These are phyloP conservation scores for Patellifolia procumbens DNA, from an alignment of 179 eudicot genomes.

Conservation along the genomic window DNA sequence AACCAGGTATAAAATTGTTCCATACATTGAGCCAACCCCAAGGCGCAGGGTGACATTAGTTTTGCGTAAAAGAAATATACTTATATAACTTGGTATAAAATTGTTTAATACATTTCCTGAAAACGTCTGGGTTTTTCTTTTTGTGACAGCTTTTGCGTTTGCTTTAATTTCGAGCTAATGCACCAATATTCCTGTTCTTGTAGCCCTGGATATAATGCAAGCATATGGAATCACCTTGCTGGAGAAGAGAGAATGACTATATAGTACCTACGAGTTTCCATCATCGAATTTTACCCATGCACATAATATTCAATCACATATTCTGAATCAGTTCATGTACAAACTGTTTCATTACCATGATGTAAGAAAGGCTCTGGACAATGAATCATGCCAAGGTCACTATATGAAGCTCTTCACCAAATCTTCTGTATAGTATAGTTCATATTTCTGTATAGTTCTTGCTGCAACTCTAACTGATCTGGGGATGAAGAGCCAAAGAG, in stretches of 20 bases:
- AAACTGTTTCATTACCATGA: background rate
- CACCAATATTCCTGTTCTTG: conserved; percentile 25
- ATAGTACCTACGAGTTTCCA: background rate
- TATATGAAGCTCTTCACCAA: background rate
- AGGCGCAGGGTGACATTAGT: too few species aligned
- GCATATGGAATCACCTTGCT: conserved; percentile 80
- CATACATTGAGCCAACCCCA: too few species aligned
- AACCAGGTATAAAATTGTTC: too few species aligned
- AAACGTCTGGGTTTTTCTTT: too few species aligned
- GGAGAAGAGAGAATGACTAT: conserved; percentile 58
- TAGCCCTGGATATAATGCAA: conserved; percentile 76
- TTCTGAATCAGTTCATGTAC: background rate
- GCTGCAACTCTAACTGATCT: background rate
- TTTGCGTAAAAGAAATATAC: too few species aligned
- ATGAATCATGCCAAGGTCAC: background rate
- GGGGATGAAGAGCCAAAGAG: background rate
- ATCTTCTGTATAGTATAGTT: background rate
- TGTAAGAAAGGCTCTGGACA: background rate
- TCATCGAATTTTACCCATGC: background rate
- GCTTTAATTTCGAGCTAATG: background rate
- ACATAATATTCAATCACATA: background rate
- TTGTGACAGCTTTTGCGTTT: background rate
- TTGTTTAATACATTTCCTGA: background rate
- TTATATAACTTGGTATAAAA: too few species aligned
- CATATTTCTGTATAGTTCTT: background rate